Conservation (phyloP, 2,329 filamentous ascomycete species). For the Dichotomopilus funicola region DNA sequence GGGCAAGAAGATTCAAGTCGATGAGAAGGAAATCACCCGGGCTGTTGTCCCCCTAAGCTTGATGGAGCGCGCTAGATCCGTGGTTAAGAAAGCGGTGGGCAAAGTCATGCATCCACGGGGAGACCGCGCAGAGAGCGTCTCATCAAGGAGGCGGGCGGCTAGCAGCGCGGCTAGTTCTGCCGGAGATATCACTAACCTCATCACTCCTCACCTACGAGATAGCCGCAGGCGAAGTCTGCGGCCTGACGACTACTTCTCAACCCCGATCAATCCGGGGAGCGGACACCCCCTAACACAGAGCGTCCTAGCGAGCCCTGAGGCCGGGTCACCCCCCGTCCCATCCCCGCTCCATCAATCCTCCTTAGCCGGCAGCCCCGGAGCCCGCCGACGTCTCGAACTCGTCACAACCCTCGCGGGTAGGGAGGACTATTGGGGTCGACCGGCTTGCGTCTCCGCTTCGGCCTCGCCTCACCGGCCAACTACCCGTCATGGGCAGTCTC, state of each 20-base stretch:
- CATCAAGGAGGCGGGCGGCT: constrained; percentile 48
- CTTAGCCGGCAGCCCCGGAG: constrained; percentile 3
- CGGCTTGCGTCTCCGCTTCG: constrained; percentile 28
- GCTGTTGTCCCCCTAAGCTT: constrained; percentile 88
- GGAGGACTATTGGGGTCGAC: constrained; percentile 28
- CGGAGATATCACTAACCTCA: constrained; percentile 44
- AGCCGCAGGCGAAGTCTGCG: constrained; percentile 48
- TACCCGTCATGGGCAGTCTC: constrained; percentile 39
- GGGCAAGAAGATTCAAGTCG: constrained; percentile 84
- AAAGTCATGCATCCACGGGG: constrained; percentile 57
- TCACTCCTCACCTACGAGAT: constrained; percentile 48
- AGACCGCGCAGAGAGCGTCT: constrained; percentile 50
- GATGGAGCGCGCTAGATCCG: constrained; percentile 75
- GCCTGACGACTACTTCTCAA: constrained; percentile 48
- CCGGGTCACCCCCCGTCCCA: constrained; percentile 29
- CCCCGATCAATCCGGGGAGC: constrained; percentile 36
- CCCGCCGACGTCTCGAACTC: constrained; percentile 30
- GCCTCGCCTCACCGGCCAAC: constrained; percentile 27
- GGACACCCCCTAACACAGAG: constrained; percentile 74
- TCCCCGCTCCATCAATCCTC: constrained; percentile 7
- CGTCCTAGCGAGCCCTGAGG: constrained; percentile 61
- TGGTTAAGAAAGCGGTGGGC: constrained; percentile 60
- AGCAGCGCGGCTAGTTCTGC: constrained; percentile 61
- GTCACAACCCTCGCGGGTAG: constrained; percentile 33
- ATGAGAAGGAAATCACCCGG: constrained; percentile 79